Evolutionary conservation across 2,329 filamentous ascomycete species (phyloP).

Genomic region (Hypoxylon sp.): DNA sequence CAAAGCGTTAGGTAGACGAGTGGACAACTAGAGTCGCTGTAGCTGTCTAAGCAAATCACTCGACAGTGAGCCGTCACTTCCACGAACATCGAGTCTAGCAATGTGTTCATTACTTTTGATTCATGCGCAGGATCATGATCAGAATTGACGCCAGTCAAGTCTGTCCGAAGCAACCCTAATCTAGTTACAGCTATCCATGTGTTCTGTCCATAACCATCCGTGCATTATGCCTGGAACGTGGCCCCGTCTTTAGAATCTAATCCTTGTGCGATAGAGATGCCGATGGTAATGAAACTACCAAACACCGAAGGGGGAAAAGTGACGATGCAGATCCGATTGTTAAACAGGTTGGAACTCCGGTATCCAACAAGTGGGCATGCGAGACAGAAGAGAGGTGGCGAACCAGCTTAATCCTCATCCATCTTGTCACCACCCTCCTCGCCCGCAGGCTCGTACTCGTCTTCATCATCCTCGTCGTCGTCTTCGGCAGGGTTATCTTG

Average conservation of each 20-base stretch:
- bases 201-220: slow-evolving; percentile 13
- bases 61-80: not conserved
- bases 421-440: slow-evolving; percentile 80
- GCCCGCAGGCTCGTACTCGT: slow-evolving; percentile 73
- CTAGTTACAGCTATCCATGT: slow-evolving; percentile 23
- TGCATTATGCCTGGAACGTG: slow-evolving; percentile 26
- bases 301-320: slow-evolving; percentile 16
- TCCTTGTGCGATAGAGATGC: slow-evolving; percentile 21
- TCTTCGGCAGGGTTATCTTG: slow-evolving; percentile 81
- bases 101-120: slow-evolving; percentile 31
- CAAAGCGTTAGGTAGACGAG: not conserved
- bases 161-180: slow-evolving; percentile 30
- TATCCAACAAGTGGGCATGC: slow-evolving; percentile 32
- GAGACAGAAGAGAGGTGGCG: not conserved
- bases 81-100: not conserved
- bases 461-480: slow-evolving; percentile 85
- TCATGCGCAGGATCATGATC: slow-evolving; percentile 30
- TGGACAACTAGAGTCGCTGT: no score
- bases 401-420: slow-evolving; percentile 65
- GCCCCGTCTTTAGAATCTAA: slow-evolving; percentile 18
- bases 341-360: slow-evolving; percentile 25
- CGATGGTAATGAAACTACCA: slow-evolving; percentile 14
- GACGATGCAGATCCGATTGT: slow-evolving; percentile 22
- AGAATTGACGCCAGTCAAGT: slow-evolving; percentile 7
- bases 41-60: slow-evolving; percentile 3